Conservation (phyloP, 2,329 filamentous ascomycete genomes). For the Corinectria fuckeliana region DNA sequence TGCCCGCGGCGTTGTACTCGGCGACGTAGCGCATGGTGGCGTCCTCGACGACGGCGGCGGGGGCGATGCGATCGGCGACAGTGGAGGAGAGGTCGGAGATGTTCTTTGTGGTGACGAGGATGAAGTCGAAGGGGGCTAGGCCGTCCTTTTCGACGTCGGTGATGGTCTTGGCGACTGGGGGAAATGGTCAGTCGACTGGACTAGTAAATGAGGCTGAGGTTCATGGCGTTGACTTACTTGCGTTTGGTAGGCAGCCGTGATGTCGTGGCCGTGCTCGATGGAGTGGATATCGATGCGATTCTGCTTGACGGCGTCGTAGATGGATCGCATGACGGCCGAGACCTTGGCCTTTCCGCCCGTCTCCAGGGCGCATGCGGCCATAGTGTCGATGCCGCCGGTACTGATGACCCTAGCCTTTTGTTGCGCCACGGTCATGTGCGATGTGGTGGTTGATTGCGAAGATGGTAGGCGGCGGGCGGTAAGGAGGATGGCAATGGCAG, state of each 20-base stretch:
- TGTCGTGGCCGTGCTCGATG: conserved; percentile 56
- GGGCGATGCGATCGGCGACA: conserved; percentile 54
- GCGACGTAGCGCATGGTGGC: conserved; percentile 51
- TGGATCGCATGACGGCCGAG: conserved; percentile 62
- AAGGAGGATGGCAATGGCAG: background rate
- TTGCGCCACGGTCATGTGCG: conserved; percentile 1
- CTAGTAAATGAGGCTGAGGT: background rate
- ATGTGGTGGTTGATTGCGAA: background rate
- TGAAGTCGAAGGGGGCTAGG: conserved; percentile 56
- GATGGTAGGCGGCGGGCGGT: background rate
- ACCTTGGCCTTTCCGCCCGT: conserved; percentile 56
- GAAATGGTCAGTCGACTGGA: background rate
- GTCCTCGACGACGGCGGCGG: conserved; percentile 45
- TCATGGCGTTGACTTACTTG: conserved; percentile 38
- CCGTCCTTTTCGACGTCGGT: conserved; percentile 47
- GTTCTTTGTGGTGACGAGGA: conserved; percentile 66
- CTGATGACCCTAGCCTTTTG: conserved; percentile 55
- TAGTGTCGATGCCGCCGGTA: conserved; percentile 61
- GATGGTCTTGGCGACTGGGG: conserved; percentile 54
- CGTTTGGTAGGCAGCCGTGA: conserved; percentile 57
- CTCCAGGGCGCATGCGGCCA: conserved; percentile 62
- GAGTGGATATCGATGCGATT: conserved; percentile 62
- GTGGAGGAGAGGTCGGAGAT: conserved; percentile 59
- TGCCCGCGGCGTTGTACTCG: conserved; percentile 55
- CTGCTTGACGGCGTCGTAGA: conserved; percentile 54